Evolutionary conservation across 495 filamentous ascomycete species (phyloP), one percentile per base, ranked within the genome.

Genomic region (Gamarada debralockiae): DNA sequence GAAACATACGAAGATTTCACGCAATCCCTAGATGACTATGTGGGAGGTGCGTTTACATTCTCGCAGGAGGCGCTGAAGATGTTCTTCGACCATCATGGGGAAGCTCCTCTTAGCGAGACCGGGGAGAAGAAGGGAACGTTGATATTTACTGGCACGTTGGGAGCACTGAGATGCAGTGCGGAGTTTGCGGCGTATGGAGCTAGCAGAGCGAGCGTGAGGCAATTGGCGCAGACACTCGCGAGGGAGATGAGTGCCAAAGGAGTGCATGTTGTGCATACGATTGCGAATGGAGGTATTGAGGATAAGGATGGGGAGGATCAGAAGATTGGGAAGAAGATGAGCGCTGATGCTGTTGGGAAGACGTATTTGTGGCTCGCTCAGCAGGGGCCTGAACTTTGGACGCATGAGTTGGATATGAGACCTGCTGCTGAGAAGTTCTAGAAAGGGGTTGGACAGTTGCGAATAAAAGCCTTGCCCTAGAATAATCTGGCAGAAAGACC

Each of bases 121-220:
- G 67, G 62, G 1, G 50, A 55, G 48, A 76, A 78, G 62, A 75
- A 76, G 44, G 72, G 73, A 14, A 74, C 73, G 0, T 33, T 75
- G 15, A 74, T 78, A 48, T 74, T 76, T 58, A 74, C 73, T 0
- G 73, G 73, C 3, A 75, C 73, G 1, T 55, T 76, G 14, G 74
- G 71, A 1, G 71, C 73, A 0, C 50, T 78, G 47, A 55, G 73
- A 13, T 69, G 65, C 46, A 69, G 62, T 47, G 69, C 73, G 1
- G 64, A 75, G 48, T 78, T 62, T 50, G 70, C 65, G 4, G 69
- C 72, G 2, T 76, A 75, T 53, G 74, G 74, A 23, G 73, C 73
- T 20, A 67, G 70, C 3, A 50, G 73, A 23, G 58, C 72, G 10
- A 61, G 59, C 12, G 74, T 72, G 23, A 55, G 73, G 45, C 68